phyloP scores from a whole-genome alignment of 306 rosid genomes.

The Luffa acutangula region DNA sequence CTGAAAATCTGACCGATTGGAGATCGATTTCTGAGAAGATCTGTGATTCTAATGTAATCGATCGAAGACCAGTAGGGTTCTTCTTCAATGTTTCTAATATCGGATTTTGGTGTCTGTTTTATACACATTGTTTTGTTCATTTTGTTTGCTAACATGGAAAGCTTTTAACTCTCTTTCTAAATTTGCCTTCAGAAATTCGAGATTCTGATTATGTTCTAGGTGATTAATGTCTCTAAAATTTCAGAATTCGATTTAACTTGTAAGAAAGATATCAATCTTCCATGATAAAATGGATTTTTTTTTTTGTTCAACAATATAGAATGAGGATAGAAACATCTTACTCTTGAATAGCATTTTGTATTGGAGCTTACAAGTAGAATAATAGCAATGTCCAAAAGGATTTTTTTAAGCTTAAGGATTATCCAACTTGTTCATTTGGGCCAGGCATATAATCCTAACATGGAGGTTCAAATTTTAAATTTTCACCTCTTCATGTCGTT shows the following conservation, averaged over 20 bases:
- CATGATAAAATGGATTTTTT: not conserved
- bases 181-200: not conserved
- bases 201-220: not conserved
- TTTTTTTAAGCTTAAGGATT: no score
- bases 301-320: no score
- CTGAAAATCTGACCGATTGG: not conserved
- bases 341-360: no score
- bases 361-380: no score
- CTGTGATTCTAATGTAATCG: not conserved
- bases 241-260: not conserved
- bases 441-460: no score
- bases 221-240: not conserved
- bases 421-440: no score
- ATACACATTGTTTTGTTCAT: not conserved
- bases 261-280: not conserved
- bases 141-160: slow-evolving; percentile 6
- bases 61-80: not conserved
- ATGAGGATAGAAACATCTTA: no score
- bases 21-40: not conserved
- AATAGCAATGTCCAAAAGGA: no score
- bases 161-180: slow-evolving; percentile 13
- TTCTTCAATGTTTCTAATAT: slow-evolving; percentile 25
- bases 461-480: no score
- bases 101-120: slow-evolving; percentile 14
- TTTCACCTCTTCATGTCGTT: no score